Evolutionary conservation across 1,284 basidiomycete genomes (phyloP), one percentile per base, ranked within the genome.

Genomic region (Ceratobasidium sp.): DNA sequence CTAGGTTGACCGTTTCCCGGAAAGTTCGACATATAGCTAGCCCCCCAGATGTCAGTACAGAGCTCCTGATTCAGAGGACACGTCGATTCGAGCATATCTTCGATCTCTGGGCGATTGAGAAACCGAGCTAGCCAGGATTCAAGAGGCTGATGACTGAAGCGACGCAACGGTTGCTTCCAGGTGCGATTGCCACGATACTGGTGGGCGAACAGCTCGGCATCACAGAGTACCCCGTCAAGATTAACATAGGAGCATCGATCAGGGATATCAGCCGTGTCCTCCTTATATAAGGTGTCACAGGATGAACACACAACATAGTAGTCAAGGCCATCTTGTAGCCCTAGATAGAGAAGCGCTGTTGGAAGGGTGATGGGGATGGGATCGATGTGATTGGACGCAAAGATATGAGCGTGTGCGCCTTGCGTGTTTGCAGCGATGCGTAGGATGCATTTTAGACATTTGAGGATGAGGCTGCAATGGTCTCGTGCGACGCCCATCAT

Each of bases 11-110:
- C 82, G 0, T 78, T 77, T 8, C 81, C 82, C 4, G 46, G 49
- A 52, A 85, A 83, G 0, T 81, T 64, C 2, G 76, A 78, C 0
- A 85, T 43, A 11, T 77, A 56, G 1, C 77, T 78, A 1, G 82
- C 83, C 54, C 84, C 80, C 46, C 83, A 84, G 1, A 85, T 44
- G 57, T 76, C 59, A 0, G 9, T 29, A 17, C 54, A 44, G 15
- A 1, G 4, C 8, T 34, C 37, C 13, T 13, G 52, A 2, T 7
- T 2, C 13, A 34, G 7, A 7, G 51, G 76, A 22, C 29, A 17
- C 44, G 46, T n/a, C 11, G 43, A 15, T 32, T 78, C 57, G 19
- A 65, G 37, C 29, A 43, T 34, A 22, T 78, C 56, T 57, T 76
- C 67, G 7, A 76, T 69, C 5, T 65, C 77, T 1, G 52, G 65